Evolutionary conservation across 2,329 filamentous ascomycete species (phyloP).

Genomic region (Fusarium zealandicum): DNA sequence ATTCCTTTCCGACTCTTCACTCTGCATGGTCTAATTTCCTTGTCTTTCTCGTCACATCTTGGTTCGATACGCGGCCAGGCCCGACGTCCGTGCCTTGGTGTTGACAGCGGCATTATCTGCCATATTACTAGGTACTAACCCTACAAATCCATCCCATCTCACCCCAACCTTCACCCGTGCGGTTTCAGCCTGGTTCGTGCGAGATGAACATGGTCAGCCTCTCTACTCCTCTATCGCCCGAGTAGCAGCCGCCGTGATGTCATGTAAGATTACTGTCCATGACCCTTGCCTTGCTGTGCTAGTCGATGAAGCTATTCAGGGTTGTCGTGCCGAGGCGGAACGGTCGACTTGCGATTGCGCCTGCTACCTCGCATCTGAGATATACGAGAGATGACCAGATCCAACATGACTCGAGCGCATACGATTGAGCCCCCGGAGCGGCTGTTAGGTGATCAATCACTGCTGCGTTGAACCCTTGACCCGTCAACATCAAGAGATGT

Average conservation of each 20-base stretch:
- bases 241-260: conserved; percentile 27
- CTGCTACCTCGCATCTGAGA: conserved; percentile 1
- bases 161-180: neutral
- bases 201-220: conserved; percentile 3
- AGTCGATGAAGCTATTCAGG: conserved; percentile 20
- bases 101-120: conserved; percentile 15
- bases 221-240: conserved; percentile 20
- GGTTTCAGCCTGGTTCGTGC: conserved; percentile 4
- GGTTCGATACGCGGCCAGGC: conserved; percentile 7
- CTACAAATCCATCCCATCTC: neutral
- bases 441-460: conserved; percentile 9
- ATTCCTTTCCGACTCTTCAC: neutral
- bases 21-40: neutral
- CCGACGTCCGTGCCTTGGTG: conserved; percentile 7
- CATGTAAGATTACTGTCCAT: conserved; percentile 28
- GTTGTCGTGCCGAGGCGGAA: neutral
- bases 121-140: neutral
- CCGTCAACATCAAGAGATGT: neutral
- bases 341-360: conserved; percentile 1
- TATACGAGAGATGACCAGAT: conserved; percentile 6
- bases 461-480: conserved; percentile 2
- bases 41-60: neutral
- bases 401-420: neutral
- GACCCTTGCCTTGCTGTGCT: neutral
- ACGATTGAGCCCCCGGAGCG: neutral